phyloP scores from a whole-genome alignment of 2,329 filamentous ascomycete genomes.

The Exophiala oligosperma region DNA sequence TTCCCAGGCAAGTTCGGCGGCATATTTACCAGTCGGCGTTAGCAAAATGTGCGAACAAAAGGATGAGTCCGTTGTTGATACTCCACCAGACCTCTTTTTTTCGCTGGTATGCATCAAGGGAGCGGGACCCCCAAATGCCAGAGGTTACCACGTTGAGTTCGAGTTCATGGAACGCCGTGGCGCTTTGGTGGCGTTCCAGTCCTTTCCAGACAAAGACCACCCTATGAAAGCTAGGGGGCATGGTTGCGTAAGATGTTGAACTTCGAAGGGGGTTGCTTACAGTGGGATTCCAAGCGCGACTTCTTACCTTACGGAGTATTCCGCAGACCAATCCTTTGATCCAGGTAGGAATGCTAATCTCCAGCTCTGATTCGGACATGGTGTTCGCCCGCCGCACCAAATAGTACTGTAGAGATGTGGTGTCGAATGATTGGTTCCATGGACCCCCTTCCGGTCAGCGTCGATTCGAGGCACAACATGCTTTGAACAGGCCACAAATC shows the following conservation, averaged over 20 bases:
- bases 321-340: too few species aligned
- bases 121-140: constrained; percentile 8
- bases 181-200: constrained; percentile 4
- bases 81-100: constrained; percentile 12
- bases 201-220: neutral
- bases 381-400: too few species aligned
- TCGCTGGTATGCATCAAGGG: constrained; percentile 1
- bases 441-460: neutral
- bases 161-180: neutral
- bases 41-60: constrained; percentile 12
- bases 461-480: neutral
- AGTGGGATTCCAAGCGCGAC: too few species aligned
- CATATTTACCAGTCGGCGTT: constrained; percentile 23
- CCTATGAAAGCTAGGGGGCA: too few species aligned
- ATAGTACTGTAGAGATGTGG: neutral
- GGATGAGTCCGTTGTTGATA: constrained; percentile 14
- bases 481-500: neutral
- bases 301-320: too few species aligned
- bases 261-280: neutral
- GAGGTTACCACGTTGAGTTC: neutral
- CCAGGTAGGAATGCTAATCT: too few species aligned
- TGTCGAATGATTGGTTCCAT: too few species aligned
- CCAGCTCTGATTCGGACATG: too few species aligned
- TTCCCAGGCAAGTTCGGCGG: constrained; percentile 11
- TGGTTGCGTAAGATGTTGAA: too few species aligned